Conservation (phyloP, 371 early-diverging fungal species). For the Syncephalastrum racemosum region DNA sequence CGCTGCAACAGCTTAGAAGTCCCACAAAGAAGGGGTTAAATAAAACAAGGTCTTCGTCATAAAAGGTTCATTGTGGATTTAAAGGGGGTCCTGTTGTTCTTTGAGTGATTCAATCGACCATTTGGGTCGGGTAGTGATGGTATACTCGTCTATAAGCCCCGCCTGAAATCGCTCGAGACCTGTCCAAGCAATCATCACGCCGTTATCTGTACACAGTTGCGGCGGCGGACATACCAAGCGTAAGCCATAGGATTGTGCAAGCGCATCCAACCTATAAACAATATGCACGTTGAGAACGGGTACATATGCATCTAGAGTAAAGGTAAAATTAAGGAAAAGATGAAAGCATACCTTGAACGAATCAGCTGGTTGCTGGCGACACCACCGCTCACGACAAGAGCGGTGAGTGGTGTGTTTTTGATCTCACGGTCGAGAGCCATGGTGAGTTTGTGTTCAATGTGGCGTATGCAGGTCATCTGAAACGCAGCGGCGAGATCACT, state of each 20-base stretch:
- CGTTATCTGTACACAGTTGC: conserved; percentile 82
- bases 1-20: no score
- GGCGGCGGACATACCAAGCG: conserved; percentile 76
- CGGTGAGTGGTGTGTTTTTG: conserved; percentile 41
- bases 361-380: conserved; percentile 74
- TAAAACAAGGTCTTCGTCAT: no score
- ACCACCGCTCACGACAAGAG: conserved; percentile 83
- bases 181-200: conserved; percentile 91
- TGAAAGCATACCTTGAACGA: conserved; percentile 36
- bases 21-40: no score
- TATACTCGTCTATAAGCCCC: conserved; percentile 63
- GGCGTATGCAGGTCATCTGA: conserved; percentile 64
- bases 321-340: no score
- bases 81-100: conserved; percentile 8
- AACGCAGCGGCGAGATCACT: conserved; percentile 79
- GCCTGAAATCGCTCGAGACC: conserved; percentile 65
- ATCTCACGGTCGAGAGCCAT: conserved; percentile 58
- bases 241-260: conserved; percentile 46
- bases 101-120: conserved; percentile 63
- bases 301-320: not conserved
- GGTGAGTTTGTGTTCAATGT: conserved; percentile 67
- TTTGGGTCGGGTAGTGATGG: conserved; percentile 63
- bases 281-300: not conserved
- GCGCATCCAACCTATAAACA: conserved; percentile 29
- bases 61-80: no score